These are phyloP conservation scores for Roridomyces roridus DNA, from an alignment of 768 basidiomycete species.

Conservation along the genomic window DNA sequence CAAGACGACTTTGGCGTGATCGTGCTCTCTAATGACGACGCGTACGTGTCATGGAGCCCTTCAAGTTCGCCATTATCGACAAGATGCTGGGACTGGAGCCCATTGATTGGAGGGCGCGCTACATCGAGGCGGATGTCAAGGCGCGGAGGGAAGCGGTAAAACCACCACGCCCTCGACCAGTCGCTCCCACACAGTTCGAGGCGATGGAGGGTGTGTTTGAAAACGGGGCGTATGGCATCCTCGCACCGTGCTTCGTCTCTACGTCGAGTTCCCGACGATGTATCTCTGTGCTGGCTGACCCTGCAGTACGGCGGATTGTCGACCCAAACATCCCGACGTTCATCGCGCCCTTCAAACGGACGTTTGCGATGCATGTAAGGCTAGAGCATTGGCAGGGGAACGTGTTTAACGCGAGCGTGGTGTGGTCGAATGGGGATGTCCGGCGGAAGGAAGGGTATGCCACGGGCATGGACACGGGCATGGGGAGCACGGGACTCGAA, in stretches of 20 bases:
- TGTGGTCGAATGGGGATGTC: constrained; percentile 43
- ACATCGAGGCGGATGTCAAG: constrained; percentile 31
- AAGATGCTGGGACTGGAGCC: constrained; percentile 38
- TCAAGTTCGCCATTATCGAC: constrained; percentile 46
- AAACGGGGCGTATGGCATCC: constrained; percentile 42
- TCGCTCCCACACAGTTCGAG: constrained; percentile 24
- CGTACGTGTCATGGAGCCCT: constrained; percentile 37
- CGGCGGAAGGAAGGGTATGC: constrained; percentile 32
- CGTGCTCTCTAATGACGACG: constrained; percentile 48
- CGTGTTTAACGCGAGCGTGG: constrained; percentile 43
- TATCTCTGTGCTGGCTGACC: constrained; percentile 34
- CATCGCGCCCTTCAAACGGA: constrained; percentile 40
- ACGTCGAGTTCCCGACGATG: background rate
- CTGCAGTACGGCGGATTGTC: constrained; percentile 38
- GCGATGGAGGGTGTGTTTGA: constrained; percentile 35
- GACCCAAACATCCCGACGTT: constrained; percentile 33
- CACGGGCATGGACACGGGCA: no score
- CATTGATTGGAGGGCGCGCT: constrained; percentile 48
- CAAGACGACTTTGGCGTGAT: constrained; percentile 44
- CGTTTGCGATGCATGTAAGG: constrained; percentile 43
- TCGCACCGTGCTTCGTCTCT: constrained; percentile 44
- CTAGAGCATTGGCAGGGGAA: constrained; percentile 44
- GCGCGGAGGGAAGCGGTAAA: constrained; percentile 23
- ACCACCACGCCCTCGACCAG: no score
- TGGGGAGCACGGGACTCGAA: no score